These are phyloP conservation scores for Patellaria atrata DNA, from an alignment of 495 filamentous ascomycete genomes.

Conservation along the genomic window DNA sequence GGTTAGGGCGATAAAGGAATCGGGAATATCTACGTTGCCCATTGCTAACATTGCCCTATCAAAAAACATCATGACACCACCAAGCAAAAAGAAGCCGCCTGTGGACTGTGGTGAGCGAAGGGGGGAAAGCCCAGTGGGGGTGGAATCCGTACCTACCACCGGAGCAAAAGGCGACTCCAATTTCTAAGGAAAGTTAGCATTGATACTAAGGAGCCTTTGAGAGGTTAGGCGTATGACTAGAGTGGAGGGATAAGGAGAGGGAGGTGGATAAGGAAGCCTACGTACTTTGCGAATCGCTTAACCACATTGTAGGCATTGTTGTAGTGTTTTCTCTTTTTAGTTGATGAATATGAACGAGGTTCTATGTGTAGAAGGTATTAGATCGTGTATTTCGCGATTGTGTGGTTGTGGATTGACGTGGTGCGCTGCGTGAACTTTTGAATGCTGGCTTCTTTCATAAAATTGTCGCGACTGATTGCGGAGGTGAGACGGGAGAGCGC, in stretches of 20 bases:
- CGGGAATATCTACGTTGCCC: slow-evolving; percentile 52
- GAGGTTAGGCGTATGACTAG: no score
- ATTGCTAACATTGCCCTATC: slow-evolving; percentile 92
- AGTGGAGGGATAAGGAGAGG: no score
- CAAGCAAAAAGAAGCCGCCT: slow-evolving; percentile 84
- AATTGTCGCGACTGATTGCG: no score
- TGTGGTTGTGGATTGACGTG: no score
- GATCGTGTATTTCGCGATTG: no score
- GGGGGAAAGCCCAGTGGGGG: no score
- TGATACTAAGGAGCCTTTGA: not conserved
- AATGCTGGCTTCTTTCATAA: no score
- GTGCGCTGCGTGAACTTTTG: no score
- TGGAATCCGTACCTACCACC: slow-evolving; percentile 54
- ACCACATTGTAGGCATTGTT: slow-evolving; percentile 70
- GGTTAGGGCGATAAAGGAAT: slow-evolving; percentile 1
- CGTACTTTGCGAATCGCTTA: slow-evolving; percentile 90
- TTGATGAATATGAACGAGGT: no score
- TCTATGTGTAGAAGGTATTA: no score
- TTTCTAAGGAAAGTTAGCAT: slow-evolving; percentile 41
- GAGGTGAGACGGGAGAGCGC: no score
- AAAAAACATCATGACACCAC: slow-evolving; percentile 91
- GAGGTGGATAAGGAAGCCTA: slow-evolving; percentile 4
- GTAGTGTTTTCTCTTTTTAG: no score
- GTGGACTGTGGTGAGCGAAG: not conserved
- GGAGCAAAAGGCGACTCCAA: slow-evolving; percentile 90